Evolutionary conservation across 305 asterid species (phyloP), one percentile per base, ranked within the genome.

Genomic region (Petunia hybrid): DNA sequence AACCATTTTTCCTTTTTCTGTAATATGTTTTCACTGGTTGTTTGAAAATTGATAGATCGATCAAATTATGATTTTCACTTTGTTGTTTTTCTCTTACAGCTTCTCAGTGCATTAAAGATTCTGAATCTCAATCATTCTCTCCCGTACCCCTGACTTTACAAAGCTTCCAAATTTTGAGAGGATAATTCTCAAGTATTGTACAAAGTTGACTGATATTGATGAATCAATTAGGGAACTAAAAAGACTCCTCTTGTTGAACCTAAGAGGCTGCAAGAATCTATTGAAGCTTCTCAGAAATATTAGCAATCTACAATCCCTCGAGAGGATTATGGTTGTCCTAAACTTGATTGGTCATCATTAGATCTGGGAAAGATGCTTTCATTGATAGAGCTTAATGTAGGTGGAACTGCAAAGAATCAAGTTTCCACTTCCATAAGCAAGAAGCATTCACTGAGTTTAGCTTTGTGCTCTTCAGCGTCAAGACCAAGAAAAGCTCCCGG

Each of bases 101-200:
- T 70, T 48, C 80, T 38, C 14, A 12, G 60, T 39, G 75, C 39
- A 1, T 67, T 83, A 70, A 83, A 75, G 63, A 76, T 80, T 42
- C 81, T 83, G 22, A 71, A 83, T 46, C 78, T 80, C 60, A 83
- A 81, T 67, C 81, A 83, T 80, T 38, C 81, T 82, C 10, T 48
- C 36, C n/a, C 59, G 65, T 16, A 78, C 85, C 13, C 80, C 80
- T 14, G 45, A 78, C 80, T 82, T 82, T 68, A 67, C 79, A 5
- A 62, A 69, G 7, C 74, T 78, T 53, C 85, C 85, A 22, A 57
- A 70, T 68, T 76, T 82, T 38, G 67, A 77, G 63, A 68, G 36
- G 46, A 31, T 82, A 8, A 67, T 69, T n/a, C 57, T 82, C 57
- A 79, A 82, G 65, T 64, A 82, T 45, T 83, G 83, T 60, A 73